These are phyloP conservation scores for Vigna unguiculata DNA, from an alignment of 306 rosid species.

Conservation along the genomic window DNA sequence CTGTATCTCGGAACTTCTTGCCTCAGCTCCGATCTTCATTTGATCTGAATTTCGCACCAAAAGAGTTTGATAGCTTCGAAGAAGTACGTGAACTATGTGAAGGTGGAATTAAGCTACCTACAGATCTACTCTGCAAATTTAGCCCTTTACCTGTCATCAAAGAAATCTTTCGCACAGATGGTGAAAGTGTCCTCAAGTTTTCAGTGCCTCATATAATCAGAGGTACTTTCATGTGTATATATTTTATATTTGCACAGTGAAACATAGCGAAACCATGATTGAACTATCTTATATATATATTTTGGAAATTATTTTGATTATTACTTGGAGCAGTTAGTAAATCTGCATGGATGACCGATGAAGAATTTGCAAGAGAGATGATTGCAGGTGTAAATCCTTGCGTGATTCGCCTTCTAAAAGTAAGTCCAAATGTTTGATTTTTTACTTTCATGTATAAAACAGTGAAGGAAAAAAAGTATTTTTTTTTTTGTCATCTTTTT, in stretches of 20 bases:
- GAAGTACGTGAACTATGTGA: slow-evolving; percentile 66
- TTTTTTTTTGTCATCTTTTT: not conserved
- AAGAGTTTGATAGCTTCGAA: slow-evolving; percentile 63
- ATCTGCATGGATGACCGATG: slow-evolving; percentile 74
- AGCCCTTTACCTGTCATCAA: slow-evolving; percentile 52
- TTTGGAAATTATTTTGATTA: not conserved
- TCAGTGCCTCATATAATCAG: slow-evolving; percentile 67
- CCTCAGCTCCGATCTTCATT: slow-evolving; percentile 49
- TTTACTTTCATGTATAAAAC: too few relatives aligned
- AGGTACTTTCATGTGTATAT: slow-evolving; percentile 46
- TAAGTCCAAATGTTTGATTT: slow-evolving; percentile 8
- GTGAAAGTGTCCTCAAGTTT: slow-evolving; percentile 57
- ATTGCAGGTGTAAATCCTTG: slow-evolving; percentile 67
- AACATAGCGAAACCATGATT: too few relatives aligned
- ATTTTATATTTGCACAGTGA: too few relatives aligned
- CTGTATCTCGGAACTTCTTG: slow-evolving; percentile 48
- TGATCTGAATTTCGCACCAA: slow-evolving; percentile 11
- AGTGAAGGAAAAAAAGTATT: too few relatives aligned
- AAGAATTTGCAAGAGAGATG: slow-evolving; percentile 75
- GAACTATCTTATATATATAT: too few relatives aligned
- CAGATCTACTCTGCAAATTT: slow-evolving; percentile 41
- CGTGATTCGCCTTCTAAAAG: slow-evolving; percentile 43
- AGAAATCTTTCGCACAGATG: slow-evolving; percentile 60
- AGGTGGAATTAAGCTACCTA: slow-evolving; percentile 65
- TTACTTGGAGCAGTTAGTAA: slow-evolving; percentile 46